Evolutionary conservation across 805 yeast genomes (phyloP).

Genomic region (Sugiyamaella floridensis): DNA sequence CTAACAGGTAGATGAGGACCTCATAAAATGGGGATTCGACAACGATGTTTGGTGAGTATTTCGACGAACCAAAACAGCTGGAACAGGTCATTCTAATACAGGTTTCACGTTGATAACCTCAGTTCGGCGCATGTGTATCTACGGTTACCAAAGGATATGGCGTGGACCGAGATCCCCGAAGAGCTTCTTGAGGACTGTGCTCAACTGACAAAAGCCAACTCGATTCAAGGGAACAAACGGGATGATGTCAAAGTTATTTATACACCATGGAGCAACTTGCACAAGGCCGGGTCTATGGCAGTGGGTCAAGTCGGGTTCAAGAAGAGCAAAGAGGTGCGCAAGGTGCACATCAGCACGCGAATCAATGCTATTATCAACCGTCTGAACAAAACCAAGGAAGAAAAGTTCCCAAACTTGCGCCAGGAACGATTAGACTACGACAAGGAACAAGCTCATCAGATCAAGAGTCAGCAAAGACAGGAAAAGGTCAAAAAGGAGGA

Average conservation of each 20-base stretch:
- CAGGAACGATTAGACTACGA: slow-evolving; percentile 37
- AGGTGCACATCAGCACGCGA: slow-evolving; percentile 46
- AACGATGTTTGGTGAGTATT: slow-evolving; percentile 58
- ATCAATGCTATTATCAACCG: slow-evolving; percentile 56
- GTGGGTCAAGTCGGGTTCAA: slow-evolving; percentile 74
- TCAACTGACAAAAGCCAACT: slow-evolving; percentile 70
- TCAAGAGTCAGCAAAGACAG: slow-evolving; percentile 33
- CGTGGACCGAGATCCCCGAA: slow-evolving; percentile 44
- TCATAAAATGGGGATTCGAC: slow-evolving; percentile 57
- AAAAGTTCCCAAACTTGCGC: slow-evolving; percentile 44
- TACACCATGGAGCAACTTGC: slow-evolving; percentile 68
- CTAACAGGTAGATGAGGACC: slow-evolving; percentile 36
- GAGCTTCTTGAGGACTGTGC: slow-evolving; percentile 51
- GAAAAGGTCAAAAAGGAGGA: slow-evolving; percentile 27
- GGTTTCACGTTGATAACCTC: slow-evolving; percentile 68
- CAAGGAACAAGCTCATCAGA: slow-evolving; percentile 29
- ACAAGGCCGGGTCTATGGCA: slow-evolving; percentile 64
- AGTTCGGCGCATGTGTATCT: slow-evolving; percentile 75
- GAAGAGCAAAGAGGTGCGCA: slow-evolving; percentile 47
- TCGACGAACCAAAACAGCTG: too few relatives aligned
- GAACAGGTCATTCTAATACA: not conserved
- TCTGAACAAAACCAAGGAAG: slow-evolving; percentile 57
- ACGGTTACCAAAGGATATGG: slow-evolving; percentile 43
- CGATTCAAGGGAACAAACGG: slow-evolving; percentile 67
- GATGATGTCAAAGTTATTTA: slow-evolving; percentile 59